These are phyloP conservation scores for Penicillium egyptiacum DNA, from an alignment of 495 filamentous ascomycete species.

Conservation along the genomic window DNA sequence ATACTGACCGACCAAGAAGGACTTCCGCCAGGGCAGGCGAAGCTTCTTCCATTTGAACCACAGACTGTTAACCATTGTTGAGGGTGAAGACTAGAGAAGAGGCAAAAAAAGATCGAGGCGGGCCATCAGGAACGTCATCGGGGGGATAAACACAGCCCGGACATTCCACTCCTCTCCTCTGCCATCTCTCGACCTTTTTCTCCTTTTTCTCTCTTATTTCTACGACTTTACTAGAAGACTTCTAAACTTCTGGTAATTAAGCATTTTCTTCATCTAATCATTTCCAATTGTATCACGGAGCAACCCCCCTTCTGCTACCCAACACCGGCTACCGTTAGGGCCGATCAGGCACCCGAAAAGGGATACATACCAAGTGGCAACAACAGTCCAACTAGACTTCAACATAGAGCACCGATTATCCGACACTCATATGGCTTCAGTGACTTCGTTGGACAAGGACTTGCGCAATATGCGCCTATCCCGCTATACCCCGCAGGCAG, in stretches of 20 bases:
- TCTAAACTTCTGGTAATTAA: neutral
- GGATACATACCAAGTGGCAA: constrained; percentile 20
- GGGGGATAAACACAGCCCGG: constrained; percentile 28
- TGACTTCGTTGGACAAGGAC: constrained; percentile 91
- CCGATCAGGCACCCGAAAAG: constrained; percentile 29
- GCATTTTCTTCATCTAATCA: neutral
- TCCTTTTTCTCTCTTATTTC: constrained; percentile 5
- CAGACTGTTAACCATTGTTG: constrained; percentile 44
- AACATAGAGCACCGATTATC: constrained; percentile 9
- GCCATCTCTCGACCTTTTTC: constrained; percentile 13
- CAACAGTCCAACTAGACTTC: constrained; percentile 6
- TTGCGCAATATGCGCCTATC: constrained; percentile 88
- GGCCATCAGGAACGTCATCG: constrained; percentile 35
- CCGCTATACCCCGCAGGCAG: constrained; percentile 91
- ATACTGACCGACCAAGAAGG: constrained; percentile 71
- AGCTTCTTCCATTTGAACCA: constrained; percentile 90
- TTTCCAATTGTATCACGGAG: constrained; percentile 12
- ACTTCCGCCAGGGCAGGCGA: constrained; percentile 80
- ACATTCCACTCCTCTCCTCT: constrained; percentile 28
- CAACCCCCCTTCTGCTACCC: constrained; percentile 20
- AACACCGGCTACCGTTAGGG: constrained; percentile 23
- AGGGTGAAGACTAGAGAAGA: constrained; percentile 21
- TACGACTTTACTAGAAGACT: neutral
- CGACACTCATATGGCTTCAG: constrained; percentile 74
- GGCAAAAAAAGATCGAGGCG: constrained; percentile 6